These are phyloP conservation scores for Syzygium syzygioides DNA, from an alignment of 441 rosid species.

Conservation along the genomic window DNA sequence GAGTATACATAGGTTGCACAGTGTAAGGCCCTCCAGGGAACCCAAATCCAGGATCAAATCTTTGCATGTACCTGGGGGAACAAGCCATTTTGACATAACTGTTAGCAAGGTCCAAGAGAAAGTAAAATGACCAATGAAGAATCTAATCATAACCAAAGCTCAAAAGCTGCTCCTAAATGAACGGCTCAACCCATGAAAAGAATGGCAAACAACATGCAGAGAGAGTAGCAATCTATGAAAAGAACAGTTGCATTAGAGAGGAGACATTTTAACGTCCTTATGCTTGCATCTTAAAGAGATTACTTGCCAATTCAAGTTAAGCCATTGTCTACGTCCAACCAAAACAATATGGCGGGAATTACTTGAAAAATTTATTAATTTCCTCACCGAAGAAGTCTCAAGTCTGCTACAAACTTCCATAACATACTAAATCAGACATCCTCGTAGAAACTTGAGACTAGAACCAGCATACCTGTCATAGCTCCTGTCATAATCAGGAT, in stretches of 20 bases:
- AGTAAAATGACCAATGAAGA: background rate
- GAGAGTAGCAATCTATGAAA: background rate
- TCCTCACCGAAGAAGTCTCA: background rate
- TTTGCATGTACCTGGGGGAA: slow-evolving; percentile 56
- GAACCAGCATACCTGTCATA: slow-evolving; percentile 49
- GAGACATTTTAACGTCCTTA: background rate
- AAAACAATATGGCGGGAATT: background rate
- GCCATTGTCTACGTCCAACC: background rate
- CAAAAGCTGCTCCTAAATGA: background rate
- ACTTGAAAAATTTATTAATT: background rate
- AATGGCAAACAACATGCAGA: background rate
- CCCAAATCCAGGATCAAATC: slow-evolving; percentile 84
- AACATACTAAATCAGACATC: background rate
- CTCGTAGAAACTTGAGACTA: background rate
- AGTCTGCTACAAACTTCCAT: background rate
- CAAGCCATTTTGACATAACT: background rate
- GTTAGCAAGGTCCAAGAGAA: background rate
- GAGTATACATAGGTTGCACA: slow-evolving; percentile 63
- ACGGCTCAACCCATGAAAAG: background rate
- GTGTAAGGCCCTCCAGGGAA: slow-evolving; percentile 57
- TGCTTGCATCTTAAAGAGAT: background rate
- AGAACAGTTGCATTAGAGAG: background rate
- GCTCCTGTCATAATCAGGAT: slow-evolving; percentile 80
- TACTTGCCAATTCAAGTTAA: background rate
- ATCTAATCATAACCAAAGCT: background rate